Conservation (phyloP, 495 filamentous ascomycete species). For the Jackrogersella multiformis region DNA sequence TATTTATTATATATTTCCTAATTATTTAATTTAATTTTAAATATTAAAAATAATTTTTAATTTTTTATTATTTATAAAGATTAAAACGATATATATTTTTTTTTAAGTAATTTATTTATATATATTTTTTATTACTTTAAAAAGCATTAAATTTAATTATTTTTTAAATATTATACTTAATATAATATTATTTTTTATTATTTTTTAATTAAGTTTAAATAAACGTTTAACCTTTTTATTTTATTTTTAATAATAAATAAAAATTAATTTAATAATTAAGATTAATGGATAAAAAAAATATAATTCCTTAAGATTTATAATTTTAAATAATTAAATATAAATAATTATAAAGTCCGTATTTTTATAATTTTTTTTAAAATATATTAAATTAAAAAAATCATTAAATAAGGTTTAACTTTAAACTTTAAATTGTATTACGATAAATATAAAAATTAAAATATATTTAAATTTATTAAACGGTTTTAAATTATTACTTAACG, state of each 20-base stretch:
- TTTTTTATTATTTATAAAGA: not conserved
- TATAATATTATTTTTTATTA: not conserved
- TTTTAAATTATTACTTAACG: not conserved
- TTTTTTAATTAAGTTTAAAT: not conserved
- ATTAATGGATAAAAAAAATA: not conserved
- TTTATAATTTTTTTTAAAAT: not conserved
- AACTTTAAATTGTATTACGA: not conserved
- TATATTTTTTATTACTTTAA: not conserved
- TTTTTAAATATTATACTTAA: no score
- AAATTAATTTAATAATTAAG: not conserved
- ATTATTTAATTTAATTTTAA: no score
- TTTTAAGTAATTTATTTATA: not conserved
- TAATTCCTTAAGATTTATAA: not conserved
- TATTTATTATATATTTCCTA: not conserved
- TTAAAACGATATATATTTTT: not conserved
- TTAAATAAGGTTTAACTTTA: not conserved
- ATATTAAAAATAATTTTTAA: no score
- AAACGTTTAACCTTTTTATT: not conserved
- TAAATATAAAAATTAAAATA: not conserved
- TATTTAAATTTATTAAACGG: no score
- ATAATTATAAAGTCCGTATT: not conserved
- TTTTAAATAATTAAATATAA: constrained; percentile 3
- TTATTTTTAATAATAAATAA: not conserved
- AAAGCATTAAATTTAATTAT: no score
- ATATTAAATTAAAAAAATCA: not conserved